Evolutionary conservation across 179 eudicot species (phyloP).

Genomic region (Beta lomatogona): DNA sequence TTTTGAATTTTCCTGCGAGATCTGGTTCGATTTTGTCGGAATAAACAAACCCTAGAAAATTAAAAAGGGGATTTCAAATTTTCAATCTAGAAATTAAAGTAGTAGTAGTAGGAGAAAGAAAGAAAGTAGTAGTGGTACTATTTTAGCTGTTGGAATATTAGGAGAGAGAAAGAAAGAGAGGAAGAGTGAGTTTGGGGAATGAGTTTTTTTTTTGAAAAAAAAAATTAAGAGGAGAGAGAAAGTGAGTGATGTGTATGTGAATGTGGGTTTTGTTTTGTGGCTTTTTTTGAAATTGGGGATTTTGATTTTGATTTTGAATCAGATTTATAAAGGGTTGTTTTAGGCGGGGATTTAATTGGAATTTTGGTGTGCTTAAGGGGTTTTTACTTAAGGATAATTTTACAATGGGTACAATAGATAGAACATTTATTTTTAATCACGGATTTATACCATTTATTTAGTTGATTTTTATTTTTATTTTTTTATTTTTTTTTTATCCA

Average conservation of each 20-base stretch:
- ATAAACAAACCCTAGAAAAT: not conserved
- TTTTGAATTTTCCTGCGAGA: slow-evolving; percentile 15
- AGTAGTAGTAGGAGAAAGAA: not conserved
- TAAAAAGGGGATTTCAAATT: not conserved
- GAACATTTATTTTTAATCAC: too few species aligned
- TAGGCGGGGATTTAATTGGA: slow-evolving; percentile 24
- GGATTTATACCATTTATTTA: too few species aligned
- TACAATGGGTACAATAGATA: too few species aligned
- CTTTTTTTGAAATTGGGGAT: not conserved
- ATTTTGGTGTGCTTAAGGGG: not conserved
- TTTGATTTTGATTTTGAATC: slow-evolving; percentile 12
- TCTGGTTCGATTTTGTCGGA: not conserved
- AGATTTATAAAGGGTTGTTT: not conserved
- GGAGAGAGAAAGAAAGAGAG: slow-evolving; percentile 14
- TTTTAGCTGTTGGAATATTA: too few species aligned
- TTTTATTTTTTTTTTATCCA: too few species aligned
- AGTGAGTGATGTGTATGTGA: slow-evolving; percentile 12
- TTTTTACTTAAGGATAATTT: not conserved
- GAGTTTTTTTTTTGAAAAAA: not conserved
- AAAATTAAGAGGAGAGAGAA: not conserved
- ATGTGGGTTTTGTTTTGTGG: not conserved
- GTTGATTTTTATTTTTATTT: too few species aligned
- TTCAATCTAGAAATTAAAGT: not conserved
- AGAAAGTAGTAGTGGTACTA: not conserved
- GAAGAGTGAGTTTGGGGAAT: slow-evolving; percentile 17